Evolutionary conservation across 495 filamentous ascomycete genomes (phyloP), one percentile per base, ranked within the genome.

Genomic region (Podospora didyma): DNA sequence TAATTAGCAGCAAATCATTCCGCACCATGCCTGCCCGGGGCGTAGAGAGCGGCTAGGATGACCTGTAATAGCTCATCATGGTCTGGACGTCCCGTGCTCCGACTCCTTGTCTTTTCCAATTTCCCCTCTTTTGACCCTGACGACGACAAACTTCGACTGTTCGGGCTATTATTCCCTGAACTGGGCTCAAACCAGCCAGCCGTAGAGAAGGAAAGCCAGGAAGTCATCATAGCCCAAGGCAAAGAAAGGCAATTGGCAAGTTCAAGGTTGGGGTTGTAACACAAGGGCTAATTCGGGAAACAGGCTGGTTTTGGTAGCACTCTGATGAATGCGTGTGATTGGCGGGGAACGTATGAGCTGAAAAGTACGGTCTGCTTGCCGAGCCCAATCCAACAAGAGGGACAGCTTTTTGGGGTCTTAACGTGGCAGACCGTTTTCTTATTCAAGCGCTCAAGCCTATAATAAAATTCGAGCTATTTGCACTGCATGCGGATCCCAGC

Each of bases 231-330:
- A n/a, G n/a, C n/a, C n/a, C n/a, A n/a, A n/a, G n/a, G n/a, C n/a
- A 26, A 19, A 20, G 31, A 42, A 37, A 20, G 5, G 2, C 23
- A 53, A 17, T 45, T 42, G 14, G 24, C 24, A 51, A 49, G 14
- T 2, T 49, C 34, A 17, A 49, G 12, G 47, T n/a, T 5, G 26
- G 31, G n/a, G 35, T 56, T 39, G 44, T 53, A 44, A 16, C 53
- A 49, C 49, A 21, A 58, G 14, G 17, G 41, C 64, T 66, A 66
- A 64, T 59, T 66, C 49, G 41, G 64, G 57, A 63, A n/a, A 54
- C 50, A 55, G 12, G 16, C n/a, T 2, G 14, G 22, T 14, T 12
- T 35, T 34, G 14, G 52, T 51, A 17, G n/a, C 23, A 37, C 23
- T 2, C 21, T 7, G 20, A 49, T 16, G 11, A 49, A 16, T 14